phyloP scores from a whole-genome alignment of 2,329 filamentous ascomycete species.

The Calcarisporium arbuscula region DNA sequence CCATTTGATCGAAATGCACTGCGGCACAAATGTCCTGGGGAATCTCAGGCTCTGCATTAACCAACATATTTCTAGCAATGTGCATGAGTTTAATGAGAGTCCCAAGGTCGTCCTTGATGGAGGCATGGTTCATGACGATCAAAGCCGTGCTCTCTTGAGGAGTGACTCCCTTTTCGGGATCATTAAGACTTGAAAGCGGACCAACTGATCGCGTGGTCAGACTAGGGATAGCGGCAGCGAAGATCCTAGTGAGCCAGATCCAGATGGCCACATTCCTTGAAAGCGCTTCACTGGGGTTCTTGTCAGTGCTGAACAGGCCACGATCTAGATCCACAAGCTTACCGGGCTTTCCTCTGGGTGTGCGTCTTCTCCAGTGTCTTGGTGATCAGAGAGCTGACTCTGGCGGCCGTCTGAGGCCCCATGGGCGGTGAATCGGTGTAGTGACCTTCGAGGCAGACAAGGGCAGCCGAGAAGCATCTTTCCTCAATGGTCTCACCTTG shows the following conservation, averaged over 20 bases:
- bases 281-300: slow-evolving; percentile 45
- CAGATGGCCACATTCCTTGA: slow-evolving; percentile 59
- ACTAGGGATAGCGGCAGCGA: slow-evolving; percentile 54
- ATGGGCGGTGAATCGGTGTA: slow-evolving; percentile 51
- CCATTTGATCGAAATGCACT: slow-evolving; percentile 59
- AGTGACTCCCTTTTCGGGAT: slow-evolving; percentile 50
- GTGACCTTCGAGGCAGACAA: slow-evolving; percentile 57
- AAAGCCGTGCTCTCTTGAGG: slow-evolving; percentile 56
- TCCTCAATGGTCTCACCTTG: slow-evolving; percentile 52
- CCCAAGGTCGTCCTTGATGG: slow-evolving; percentile 55
- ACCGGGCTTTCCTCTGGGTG: slow-evolving; percentile 54
- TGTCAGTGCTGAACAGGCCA: slow-evolving; percentile 8
- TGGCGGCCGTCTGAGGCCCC: slow-evolving; percentile 48
- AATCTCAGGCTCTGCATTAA: slow-evolving; percentile 57
- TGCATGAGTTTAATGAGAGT: slow-evolving; percentile 62
- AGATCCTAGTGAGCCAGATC: slow-evolving; percentile 58
- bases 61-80: slow-evolving; percentile 58
- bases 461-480: slow-evolving; percentile 52
- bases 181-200: slow-evolving; percentile 44
- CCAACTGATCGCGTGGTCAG: slow-evolving; percentile 55
- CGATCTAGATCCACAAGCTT: slow-evolving; percentile 16
- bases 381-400: slow-evolving; percentile 50
- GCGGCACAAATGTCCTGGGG: slow-evolving; percentile 60
- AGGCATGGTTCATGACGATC: slow-evolving; percentile 56
- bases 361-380: slow-evolving; percentile 60